Conservation (phyloP, 2,329 filamentous ascomycete genomes). For the Fusarium decemcellulare region DNA sequence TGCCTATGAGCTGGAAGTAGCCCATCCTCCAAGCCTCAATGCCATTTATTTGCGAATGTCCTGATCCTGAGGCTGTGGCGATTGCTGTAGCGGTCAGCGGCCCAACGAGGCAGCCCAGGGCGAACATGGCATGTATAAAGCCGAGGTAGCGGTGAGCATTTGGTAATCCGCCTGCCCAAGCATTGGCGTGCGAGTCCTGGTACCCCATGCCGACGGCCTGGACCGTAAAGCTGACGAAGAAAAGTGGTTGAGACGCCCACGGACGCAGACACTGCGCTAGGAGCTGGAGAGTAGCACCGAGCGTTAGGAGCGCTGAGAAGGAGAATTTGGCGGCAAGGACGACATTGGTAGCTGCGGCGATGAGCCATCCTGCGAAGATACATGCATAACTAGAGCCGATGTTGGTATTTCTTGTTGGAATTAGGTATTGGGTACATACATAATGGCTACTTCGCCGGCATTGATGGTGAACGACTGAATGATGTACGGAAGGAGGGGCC, state of each 20-base stretch:
- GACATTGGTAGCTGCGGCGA: conserved; percentile 18
- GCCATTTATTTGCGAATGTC: background rate
- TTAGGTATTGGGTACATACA: too few species aligned
- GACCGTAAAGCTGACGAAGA: background rate
- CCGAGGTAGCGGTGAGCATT: background rate
- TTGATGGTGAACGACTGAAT: too few species aligned
- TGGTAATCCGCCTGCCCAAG: background rate
- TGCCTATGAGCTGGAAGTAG: background rate
- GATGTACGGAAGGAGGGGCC: too few species aligned
- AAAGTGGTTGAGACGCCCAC: background rate
- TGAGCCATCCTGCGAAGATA: conserved; percentile 13
- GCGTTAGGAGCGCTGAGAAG: background rate
- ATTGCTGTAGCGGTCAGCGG: background rate
- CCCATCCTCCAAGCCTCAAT: background rate
- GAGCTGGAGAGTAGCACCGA: background rate
- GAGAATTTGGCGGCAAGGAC: background rate
- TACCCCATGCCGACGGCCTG: background rate
- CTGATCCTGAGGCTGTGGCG: background rate
- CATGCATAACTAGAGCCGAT: too few species aligned
- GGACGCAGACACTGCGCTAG: background rate
- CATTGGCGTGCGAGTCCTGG: background rate
- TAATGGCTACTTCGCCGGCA: too few species aligned
- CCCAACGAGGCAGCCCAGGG: background rate
- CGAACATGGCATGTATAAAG: background rate
- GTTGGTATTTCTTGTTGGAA: too few species aligned